Evolutionary conservation across 495 filamentous ascomycete genomes (phyloP).

Genomic region (Penicillium malachiteum): DNA sequence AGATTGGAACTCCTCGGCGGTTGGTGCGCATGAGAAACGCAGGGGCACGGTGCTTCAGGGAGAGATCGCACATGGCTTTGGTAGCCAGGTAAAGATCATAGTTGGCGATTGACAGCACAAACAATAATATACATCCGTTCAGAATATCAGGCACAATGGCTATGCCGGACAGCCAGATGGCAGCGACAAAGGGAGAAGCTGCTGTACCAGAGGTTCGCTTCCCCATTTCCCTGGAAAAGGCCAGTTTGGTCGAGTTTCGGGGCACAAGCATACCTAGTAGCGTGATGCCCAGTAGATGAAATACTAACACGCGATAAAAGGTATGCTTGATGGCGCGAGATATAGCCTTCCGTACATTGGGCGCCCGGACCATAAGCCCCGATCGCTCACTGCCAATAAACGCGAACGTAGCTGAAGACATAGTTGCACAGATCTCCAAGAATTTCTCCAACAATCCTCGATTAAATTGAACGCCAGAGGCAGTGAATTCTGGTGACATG

Average conservation of each 20-base stretch:
- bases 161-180: constrained; percentile 51
- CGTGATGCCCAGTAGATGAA: constrained; percentile 61
- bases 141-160: constrained; percentile 52
- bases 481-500: constrained; percentile 33
- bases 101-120: constrained; percentile 72
- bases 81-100: constrained; percentile 61
- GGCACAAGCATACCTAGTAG: constrained; percentile 55
- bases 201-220: constrained; percentile 26
- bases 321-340: constrained; percentile 71
- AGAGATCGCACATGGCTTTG: constrained; percentile 72
- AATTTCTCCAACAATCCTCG: constrained; percentile 26
- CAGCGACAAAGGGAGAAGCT: constrained; percentile 62
- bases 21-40: constrained; percentile 65
- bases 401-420: constrained; percentile 75
- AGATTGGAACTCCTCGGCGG: constrained; percentile 68
- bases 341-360: constrained; percentile 68
- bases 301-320: constrained; percentile 79
- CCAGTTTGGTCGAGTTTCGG: constrained; percentile 47
- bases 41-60: constrained; percentile 69
- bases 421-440: constrained; percentile 66
- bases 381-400: constrained; percentile 83
- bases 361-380: constrained; percentile 63
- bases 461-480: constrained; percentile 1
- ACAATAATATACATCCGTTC: constrained; percentile 69
- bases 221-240: constrained; percentile 22